Conservation (phyloP, 805 yeast species). For the Ogataea siamensis region DNA sequence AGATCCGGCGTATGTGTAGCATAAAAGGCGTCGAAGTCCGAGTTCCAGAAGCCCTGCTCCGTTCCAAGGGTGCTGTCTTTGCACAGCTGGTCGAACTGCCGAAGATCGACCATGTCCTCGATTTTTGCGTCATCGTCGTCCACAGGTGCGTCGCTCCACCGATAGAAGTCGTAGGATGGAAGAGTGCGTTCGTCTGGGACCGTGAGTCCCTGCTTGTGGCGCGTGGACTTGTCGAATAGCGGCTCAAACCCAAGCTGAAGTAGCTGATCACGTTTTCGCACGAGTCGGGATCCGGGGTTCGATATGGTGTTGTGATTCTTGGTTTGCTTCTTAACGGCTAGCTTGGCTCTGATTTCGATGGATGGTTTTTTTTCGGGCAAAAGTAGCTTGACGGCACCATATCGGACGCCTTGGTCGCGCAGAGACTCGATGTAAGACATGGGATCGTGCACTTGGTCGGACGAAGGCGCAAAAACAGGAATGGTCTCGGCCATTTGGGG, state of each 20-base stretch:
- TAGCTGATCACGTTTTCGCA: conserved; percentile 45
- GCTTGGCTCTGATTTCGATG: not conserved
- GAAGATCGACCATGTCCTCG: conserved; percentile 39
- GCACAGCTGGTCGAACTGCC: conserved; percentile 60
- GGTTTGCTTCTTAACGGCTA: conserved; percentile 1
- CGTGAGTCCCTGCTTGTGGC: conserved; percentile 40
- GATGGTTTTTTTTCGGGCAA: conserved; percentile 44
- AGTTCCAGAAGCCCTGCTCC: conserved; percentile 43
- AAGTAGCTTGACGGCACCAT: conserved; percentile 74
- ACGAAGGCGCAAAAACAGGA: conserved; percentile 60
- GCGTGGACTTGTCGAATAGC: conserved; percentile 48
- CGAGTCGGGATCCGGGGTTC: conserved; percentile 26
- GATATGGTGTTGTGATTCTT: conserved; percentile 30
- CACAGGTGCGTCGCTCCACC: conserved; percentile 42
- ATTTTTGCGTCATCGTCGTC: conserved; percentile 39
- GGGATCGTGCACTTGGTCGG: conserved; percentile 61
- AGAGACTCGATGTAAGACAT: conserved; percentile 59
- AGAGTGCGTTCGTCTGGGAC: conserved; percentile 33
- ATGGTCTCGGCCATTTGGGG: conserved; percentile 21
- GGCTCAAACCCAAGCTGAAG: conserved; percentile 51
- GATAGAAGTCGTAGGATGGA: conserved; percentile 41
- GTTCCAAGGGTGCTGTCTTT: conserved; percentile 34
- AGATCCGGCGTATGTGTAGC: conserved; percentile 21
- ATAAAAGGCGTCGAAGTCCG: conserved; percentile 37
- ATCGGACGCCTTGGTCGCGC: conserved; percentile 48